Conservation (phyloP, 2,329 filamentous ascomycete species). For the Colletotrichum chrysophilum region DNA sequence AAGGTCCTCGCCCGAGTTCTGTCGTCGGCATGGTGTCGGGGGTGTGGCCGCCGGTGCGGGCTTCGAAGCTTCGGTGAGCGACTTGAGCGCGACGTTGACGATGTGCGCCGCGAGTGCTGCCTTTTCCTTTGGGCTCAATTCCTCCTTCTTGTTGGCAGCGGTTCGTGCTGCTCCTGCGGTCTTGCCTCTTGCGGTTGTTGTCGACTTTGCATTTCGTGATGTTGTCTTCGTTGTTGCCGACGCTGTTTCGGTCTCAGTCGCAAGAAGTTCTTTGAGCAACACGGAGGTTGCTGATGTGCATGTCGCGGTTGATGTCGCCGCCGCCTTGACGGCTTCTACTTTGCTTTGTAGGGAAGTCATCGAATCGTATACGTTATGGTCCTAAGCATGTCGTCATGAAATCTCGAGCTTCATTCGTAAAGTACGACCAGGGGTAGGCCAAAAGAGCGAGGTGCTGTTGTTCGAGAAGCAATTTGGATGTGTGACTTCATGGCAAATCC, state of each 20-base stretch:
- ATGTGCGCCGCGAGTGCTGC: constrained; percentile 74
- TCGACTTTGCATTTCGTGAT: constrained; percentile 28
- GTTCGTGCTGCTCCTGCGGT: constrained; percentile 31
- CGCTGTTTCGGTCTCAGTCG: constrained; percentile 31
- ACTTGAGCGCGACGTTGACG: constrained; percentile 73
- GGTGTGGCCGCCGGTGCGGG: constrained; percentile 36
- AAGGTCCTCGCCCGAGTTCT: constrained; percentile 40
- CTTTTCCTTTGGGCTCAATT: constrained; percentile 62
- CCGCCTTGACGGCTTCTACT: constrained; percentile 57
- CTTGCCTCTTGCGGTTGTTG: constrained; percentile 31
- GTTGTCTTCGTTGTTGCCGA: constrained; percentile 15
- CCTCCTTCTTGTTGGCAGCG: constrained; percentile 39
- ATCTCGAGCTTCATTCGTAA: not conserved
- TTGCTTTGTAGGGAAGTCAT: constrained; percentile 52
- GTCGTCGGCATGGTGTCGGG: constrained; percentile 35
- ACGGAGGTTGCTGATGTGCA: constrained; percentile 58
- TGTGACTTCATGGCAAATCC: constrained; percentile 5
- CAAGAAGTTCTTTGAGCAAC: constrained; percentile 51
- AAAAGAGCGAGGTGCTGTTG: constrained; percentile 13
- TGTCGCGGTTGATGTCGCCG: constrained; percentile 56
- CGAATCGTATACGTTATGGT: constrained; percentile 20
- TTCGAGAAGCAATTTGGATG: constrained; percentile 7
- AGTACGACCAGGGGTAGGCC: not conserved
- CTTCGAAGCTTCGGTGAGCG: constrained; percentile 71
- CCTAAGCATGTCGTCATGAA: constrained; percentile 38